Evolutionary conservation across 768 basidiomycete genomes (phyloP).

Genomic region (Phaeolepiota aurea): DNA sequence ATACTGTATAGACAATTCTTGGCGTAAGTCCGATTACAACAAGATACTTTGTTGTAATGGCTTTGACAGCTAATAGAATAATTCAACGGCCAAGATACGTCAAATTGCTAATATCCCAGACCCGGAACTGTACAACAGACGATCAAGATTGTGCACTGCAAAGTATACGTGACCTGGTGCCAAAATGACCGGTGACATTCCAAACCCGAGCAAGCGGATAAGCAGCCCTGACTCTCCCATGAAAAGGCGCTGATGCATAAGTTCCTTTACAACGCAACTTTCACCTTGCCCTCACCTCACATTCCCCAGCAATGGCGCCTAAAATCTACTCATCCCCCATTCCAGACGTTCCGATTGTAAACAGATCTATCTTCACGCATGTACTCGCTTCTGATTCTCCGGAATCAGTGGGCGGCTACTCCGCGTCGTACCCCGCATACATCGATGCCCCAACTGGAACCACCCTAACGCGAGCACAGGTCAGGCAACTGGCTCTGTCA

Average conservation of each 20-base stretch:
- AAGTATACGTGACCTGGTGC: no score
- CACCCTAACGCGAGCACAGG: conserved; percentile 44
- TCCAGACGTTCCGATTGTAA: conserved; percentile 26
- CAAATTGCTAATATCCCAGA: no score
- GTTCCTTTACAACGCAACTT: no score
- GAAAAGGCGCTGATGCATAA: background rate
- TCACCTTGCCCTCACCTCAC: conserved; percentile 5
- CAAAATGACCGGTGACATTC: no score
- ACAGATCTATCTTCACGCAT: conserved; percentile 40
- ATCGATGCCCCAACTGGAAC: conserved; percentile 57
- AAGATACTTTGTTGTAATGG: no score
- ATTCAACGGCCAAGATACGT: no score
- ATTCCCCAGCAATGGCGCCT: conserved; percentile 21
- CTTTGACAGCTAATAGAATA: no score
- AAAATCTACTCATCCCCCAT: conserved; percentile 40
- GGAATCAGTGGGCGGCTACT: conserved; percentile 30
- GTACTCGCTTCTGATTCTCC: conserved; percentile 28
- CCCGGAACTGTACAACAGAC: no score
- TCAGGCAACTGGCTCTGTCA: conserved; percentile 44
- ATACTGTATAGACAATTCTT: no score
- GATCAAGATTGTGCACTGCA: no score
- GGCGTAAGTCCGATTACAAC: no score
- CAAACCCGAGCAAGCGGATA: no score
- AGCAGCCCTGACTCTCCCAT: background rate
- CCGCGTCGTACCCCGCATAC: conserved; percentile 42